Conservation (phyloP, 1,284 basidiomycete species). For the Kwoniella shivajii region DNA sequence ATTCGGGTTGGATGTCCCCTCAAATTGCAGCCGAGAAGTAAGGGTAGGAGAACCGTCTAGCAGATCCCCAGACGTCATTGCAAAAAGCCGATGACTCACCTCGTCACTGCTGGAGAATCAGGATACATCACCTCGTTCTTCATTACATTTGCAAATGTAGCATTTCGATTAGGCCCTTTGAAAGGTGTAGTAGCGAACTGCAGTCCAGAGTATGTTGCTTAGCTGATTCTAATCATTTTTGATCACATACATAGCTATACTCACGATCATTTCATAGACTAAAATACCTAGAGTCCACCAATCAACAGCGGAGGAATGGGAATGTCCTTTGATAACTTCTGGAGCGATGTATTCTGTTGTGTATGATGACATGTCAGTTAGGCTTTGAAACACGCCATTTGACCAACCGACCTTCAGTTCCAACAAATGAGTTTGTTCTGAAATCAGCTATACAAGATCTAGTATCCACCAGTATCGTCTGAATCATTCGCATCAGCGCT, state of each 20-base stretch:
- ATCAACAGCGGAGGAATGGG: constrained; percentile 97
- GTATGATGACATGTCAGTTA: constrained; percentile 10
- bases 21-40: not conserved
- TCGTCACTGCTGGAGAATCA: constrained; percentile 80
- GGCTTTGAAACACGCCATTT: not conserved
- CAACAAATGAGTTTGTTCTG: constrained; percentile 97
- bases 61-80: not conserved
- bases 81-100: constrained; percentile 57
- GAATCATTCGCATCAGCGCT: not conserved
- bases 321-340: constrained; percentile 96
- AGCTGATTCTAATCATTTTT: constrained; percentile 3
- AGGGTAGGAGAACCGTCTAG: not conserved
- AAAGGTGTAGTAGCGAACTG: constrained; percentile 98
- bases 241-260: constrained; percentile 53
- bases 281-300: constrained; percentile 99
- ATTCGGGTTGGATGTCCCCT: not conserved
- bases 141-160: constrained; percentile 96
- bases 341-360: constrained; percentile 93
- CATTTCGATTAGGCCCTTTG: constrained; percentile 92
- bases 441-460: constrained; percentile 97
- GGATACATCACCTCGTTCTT: constrained; percentile 84
- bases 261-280: constrained; percentile 99
- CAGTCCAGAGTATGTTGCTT: constrained; percentile 7
- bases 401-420: constrained; percentile 80
- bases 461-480: constrained; percentile 73